phyloP scores from a whole-genome alignment of 176 grass and related monocot genomes.

The Rhynchospora tenuis region DNA sequence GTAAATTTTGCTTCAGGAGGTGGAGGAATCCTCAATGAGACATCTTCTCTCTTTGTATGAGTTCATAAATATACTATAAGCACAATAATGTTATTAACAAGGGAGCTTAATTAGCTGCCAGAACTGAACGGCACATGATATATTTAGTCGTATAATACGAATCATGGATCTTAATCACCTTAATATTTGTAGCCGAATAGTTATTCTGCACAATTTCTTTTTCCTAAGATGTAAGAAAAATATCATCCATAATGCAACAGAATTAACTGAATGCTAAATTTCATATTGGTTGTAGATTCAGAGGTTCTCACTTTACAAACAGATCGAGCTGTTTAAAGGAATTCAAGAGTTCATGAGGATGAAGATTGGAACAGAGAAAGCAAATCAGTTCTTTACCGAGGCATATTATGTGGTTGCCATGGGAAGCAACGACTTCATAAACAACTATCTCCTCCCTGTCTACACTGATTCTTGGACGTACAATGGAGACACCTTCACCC shows the following conservation, averaged over 20 bases:
- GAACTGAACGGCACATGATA: not conserved
- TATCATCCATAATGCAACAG: not conserved
- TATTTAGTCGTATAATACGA: not conserved
- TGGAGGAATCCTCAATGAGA: slow-evolving; percentile 92
- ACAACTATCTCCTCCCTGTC: slow-evolving; percentile 88
- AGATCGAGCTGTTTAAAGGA: slow-evolving; percentile 91
- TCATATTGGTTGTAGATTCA: slow-evolving; percentile 50
- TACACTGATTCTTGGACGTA: slow-evolving; percentile 91
- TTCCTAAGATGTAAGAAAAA: no score
- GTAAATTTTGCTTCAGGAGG: slow-evolving; percentile 90
- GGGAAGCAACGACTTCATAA: slow-evolving; percentile 99
- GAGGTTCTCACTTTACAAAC: slow-evolving; percentile 91
- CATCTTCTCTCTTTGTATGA: slow-evolving; percentile 72
- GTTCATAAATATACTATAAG: not conserved
- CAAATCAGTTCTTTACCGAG: slow-evolving; percentile 55
- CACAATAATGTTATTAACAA: no score
- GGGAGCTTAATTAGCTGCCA: no score
- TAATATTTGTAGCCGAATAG: no score
- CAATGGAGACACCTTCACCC: slow-evolving; percentile 56
- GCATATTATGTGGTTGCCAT: slow-evolving; percentile 70
- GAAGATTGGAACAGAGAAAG: slow-evolving; percentile 48
- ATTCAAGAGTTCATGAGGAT: slow-evolving; percentile 70
- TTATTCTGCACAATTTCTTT: no score
- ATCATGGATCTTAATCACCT: not conserved
- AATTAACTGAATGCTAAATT: not conserved